These are phyloP conservation scores for Yamadazyma membranifaciens DNA, from an alignment of 1,139 yeast species.

Conservation along the genomic window DNA sequence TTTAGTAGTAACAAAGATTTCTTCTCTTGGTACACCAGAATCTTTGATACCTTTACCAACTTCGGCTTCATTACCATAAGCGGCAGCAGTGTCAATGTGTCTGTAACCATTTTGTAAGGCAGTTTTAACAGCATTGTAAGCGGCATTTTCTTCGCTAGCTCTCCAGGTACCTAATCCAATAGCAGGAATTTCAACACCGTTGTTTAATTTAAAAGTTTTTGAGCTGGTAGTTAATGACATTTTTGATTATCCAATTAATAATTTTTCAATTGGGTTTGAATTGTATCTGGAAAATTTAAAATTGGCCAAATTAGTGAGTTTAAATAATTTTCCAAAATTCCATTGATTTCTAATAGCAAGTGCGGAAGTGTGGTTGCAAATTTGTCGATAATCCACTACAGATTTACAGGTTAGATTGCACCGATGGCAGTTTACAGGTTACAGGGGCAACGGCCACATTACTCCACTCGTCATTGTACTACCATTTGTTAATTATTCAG, in stretches of 20 bases:
- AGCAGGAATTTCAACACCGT: conserved; percentile 67
- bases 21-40: conserved; percentile 68
- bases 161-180: conserved; percentile 81
- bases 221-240: conserved; percentile 18
- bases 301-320: background rate
- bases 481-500: too few relatives aligned
- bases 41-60: conserved; percentile 69
- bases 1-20: conserved; percentile 78
- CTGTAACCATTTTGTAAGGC: conserved; percentile 73
- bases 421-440: too few relatives aligned
- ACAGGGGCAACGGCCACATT: too few relatives aligned
- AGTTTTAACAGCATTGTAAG: conserved; percentile 54
- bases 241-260: background rate
- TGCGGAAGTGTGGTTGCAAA: too few relatives aligned
- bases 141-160: conserved; percentile 54
- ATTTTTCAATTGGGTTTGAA: background rate
- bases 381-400: background rate
- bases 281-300: background rate
- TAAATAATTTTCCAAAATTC: background rate
- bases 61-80: conserved; percentile 63
- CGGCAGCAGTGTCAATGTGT: conserved; percentile 80
- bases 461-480: too few relatives aligned
- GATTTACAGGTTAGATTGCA: too few relatives aligned
- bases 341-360: too few relatives aligned
- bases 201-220: conserved; percentile 47